A percentile compares a stretch with the other conserved stretches of the same genome.
Evolutionary conservation across 2,329 filamentous ascomycete genomes (phyloP).

Genomic region (Leptodontidium sp.): DNA sequence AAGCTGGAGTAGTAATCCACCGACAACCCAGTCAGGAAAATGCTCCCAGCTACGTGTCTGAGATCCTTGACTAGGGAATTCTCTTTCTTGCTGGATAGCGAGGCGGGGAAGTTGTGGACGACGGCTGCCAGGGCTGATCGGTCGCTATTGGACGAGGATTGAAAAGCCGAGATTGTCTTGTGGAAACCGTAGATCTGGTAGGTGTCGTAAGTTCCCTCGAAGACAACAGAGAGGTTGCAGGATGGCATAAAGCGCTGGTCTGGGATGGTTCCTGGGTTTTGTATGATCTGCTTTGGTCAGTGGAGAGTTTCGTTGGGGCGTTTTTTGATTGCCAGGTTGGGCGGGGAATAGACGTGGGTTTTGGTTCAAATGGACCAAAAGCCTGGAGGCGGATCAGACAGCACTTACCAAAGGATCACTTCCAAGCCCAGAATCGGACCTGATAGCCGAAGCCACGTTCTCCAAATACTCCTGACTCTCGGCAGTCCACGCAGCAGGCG

Average conservation of each 20-base stretch:
- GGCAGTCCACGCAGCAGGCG: conserved; percentile 49
- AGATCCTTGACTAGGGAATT: conserved; percentile 46
- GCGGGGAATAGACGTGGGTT: background rate
- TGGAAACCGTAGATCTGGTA: conserved; percentile 48
- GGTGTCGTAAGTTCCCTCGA: conserved; percentile 51
- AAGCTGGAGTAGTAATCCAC: conserved; percentile 52
- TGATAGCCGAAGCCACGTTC: conserved; percentile 47
- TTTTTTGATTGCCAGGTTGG: background rate
- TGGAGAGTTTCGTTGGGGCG: background rate
- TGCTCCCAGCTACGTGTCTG: conserved; percentile 48
- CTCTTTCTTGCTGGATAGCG: conserved; percentile 37
- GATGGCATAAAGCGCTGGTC: conserved; percentile 50
- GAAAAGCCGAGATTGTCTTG: conserved; percentile 46
- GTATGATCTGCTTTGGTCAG: conserved; percentile 48
- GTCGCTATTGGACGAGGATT: conserved; percentile 39
- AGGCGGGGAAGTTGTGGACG: conserved; percentile 50
- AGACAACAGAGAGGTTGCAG: conserved; percentile 52
- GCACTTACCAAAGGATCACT: conserved; percentile 49
- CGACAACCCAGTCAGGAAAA: conserved; percentile 52
- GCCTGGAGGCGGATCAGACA: background rate
- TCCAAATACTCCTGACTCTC: conserved; percentile 47
- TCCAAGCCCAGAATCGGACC: conserved; percentile 46
- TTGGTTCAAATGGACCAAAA: background rate
- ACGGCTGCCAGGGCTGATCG: conserved; percentile 48
- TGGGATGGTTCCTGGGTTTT: conserved; percentile 53